Base-by-base conservation (phyloP, 306 rosid genomes). In the Pachyrhizus erosus region DNA sequence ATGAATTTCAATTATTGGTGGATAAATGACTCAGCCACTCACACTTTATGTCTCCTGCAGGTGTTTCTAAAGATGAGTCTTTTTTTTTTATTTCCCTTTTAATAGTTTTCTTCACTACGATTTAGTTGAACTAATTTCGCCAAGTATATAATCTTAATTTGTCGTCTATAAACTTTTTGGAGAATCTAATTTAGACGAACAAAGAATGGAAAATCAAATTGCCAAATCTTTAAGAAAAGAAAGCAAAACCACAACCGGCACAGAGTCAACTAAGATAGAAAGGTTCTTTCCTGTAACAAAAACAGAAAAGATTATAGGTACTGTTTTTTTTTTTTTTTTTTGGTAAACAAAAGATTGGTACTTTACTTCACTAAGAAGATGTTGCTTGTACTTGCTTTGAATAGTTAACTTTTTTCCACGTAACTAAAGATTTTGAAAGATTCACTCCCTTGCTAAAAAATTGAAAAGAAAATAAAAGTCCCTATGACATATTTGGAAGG, bases 351-450 rank as follows among this genome's bases (percentile, higher is more conserved):
- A 13, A 60, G 26, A 57, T 73, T 45, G 84, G 84, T 83, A 62
- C 96, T 84, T 91, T 91, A 55, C 96, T 91, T 91, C 92, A 51
- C 76, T 54, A 67, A 49, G 90, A 91, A 91, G 96, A 80, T 80
- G 87, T 83, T 80, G 85, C 84, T 64, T 76, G 80, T 60, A 76
- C 72, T 43, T 76, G 72, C 85, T 71, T 87, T 79, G 51, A 75
- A 79, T 18, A 23, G 24, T 43, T 58, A 54, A 26, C 86, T 24
- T 49, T 67, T 64, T 55, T 40, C 27, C 26, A 83, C 23, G 48
- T 31, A 55, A 67, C 70, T 74, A 64, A 42, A 60, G 84, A 61
- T 78, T 37, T 7, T 17, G 64, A 73, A 71, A 83, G 87, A 87
- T 76, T 48, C 77, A 64, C 5, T 14, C 14, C 9, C 7, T 3